Evolutionary conservation across 2,329 filamentous ascomycete genomes (phyloP).

Genomic region (Colletotrichum noveboracense): DNA sequence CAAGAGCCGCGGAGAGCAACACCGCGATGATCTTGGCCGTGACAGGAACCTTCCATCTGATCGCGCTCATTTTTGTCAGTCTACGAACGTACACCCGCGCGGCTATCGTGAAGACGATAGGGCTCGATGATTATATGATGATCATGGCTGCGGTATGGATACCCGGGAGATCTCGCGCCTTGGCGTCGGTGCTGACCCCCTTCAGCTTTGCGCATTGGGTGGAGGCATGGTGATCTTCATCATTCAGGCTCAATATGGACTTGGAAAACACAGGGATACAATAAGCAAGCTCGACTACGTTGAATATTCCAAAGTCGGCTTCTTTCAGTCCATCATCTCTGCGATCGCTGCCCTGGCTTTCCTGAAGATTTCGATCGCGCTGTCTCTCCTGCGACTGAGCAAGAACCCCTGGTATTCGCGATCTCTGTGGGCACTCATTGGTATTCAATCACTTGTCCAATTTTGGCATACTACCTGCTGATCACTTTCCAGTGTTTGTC

Average conservation of each 20-base stretch:
- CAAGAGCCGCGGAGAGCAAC: conserved; percentile 30
- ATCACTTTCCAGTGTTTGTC: conserved; percentile 20
- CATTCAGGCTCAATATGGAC: conserved; percentile 46
- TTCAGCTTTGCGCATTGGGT: conserved; percentile 30
- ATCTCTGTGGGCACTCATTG: conserved; percentile 27
- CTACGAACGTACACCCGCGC: conserved; percentile 24
- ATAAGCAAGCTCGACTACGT: conserved; percentile 36
- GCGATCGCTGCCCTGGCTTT: conserved; percentile 30
- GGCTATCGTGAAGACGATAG: conserved; percentile 27
- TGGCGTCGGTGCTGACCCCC: background rate
- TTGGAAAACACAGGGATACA: conserved; percentile 49
- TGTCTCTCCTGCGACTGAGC: conserved; percentile 26
- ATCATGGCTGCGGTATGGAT: conserved; percentile 28
- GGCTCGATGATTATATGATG: conserved; percentile 34
- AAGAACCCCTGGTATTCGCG: conserved; percentile 29
- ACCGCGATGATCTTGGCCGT: conserved; percentile 26
- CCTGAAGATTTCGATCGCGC: conserved; percentile 28
- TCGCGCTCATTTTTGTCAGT: conserved; percentile 25
- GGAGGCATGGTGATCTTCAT: conserved; percentile 40
- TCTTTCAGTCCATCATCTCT: conserved; percentile 50
- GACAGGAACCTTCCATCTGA: conserved; percentile 24
- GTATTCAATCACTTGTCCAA: background rate
- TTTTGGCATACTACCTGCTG: background rate
- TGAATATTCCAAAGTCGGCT: conserved; percentile 44
- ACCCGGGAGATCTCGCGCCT: background rate